These are phyloP conservation scores for Coemansia sp. DNA, from an alignment of 371 early-diverging fungal genomes.

Conservation along the genomic window DNA sequence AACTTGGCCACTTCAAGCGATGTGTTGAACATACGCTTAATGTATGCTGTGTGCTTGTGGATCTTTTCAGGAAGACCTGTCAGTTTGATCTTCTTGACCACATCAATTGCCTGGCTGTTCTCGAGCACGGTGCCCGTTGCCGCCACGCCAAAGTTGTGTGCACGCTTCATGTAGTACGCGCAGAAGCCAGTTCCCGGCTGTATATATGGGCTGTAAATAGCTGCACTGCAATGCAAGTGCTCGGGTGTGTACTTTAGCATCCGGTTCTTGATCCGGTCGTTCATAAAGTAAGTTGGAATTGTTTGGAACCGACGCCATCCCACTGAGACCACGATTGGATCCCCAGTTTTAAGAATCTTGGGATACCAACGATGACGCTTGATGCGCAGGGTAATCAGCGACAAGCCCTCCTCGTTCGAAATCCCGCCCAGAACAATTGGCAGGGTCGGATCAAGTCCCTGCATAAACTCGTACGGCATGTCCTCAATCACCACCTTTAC, in stretches of 20 bases:
- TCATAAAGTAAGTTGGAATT: slow-evolving; percentile 91
- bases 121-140: slow-evolving; percentile 95
- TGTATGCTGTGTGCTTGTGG: slow-evolving; percentile 97
- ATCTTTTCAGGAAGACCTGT: slow-evolving; percentile 94
- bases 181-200: slow-evolving; percentile 97
- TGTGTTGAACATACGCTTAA: slow-evolving; percentile 99
- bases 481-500: slow-evolving; percentile 84
- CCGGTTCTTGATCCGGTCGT: slow-evolving; percentile 91
- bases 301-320: slow-evolving; percentile 99
- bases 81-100: slow-evolving; percentile 98
- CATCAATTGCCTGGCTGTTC: slow-evolving; percentile 82
- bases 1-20: slow-evolving; percentile 98
- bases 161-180: slow-evolving; percentile 72
- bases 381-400: slow-evolving; percentile 91
- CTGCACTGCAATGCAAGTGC: slow-evolving; percentile 97
- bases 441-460: slow-evolving; percentile 82
- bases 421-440: slow-evolving; percentile 92
- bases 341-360: slow-evolving; percentile 95
- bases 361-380: slow-evolving; percentile 98
- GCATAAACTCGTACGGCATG: slow-evolving; percentile 92
- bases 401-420: slow-evolving; percentile 84
- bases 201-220: slow-evolving; percentile 88
- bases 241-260: slow-evolving; percentile 99
- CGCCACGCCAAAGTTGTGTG: slow-evolving; percentile 86
- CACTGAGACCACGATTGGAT: slow-evolving; percentile 94